Evolutionary conservation across 2,329 filamentous ascomycete genomes (phyloP).

Genomic region (Cercospora berteroae): DNA sequence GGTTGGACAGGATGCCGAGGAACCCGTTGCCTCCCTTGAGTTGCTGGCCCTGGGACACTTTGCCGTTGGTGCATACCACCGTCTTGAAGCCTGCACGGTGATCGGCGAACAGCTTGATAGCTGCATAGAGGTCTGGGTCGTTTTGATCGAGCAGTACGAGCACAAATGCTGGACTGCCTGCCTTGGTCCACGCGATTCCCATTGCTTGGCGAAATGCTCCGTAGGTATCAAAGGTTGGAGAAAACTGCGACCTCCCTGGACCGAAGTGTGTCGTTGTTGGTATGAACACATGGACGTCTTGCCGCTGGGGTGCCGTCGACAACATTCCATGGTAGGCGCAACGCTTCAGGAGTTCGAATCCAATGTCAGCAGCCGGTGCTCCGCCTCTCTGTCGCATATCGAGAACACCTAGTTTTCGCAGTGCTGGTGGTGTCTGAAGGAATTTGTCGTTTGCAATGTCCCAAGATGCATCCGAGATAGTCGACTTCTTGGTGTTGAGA

Average conservation of each 20-base stretch:
- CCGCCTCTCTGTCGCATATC: neutral
- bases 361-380: neutral
- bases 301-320: too few relatives aligned
- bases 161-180: neutral
- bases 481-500: neutral
- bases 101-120: conserved; percentile 2
- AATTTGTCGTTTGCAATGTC: neutral
- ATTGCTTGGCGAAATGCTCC: neutral
- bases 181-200: neutral
- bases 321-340: neutral
- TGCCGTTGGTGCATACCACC: neutral
- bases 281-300: too few relatives aligned
- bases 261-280: too few relatives aligned
- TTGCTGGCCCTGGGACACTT: too few relatives aligned
- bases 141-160: conserved; percentile 6
- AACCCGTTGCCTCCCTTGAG: too few relatives aligned
- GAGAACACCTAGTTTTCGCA: neutral
- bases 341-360: neutral
- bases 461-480: neutral
- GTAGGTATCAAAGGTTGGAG: too few relatives aligned
- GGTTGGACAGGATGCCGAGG: neutral
- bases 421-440: neutral
- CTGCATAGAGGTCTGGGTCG: neutral
- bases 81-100: neutral
- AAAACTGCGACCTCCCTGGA: too few relatives aligned